Conservation (phyloP, 2,329 filamentous ascomycete genomes). For the Fusarium sp. region DNA sequence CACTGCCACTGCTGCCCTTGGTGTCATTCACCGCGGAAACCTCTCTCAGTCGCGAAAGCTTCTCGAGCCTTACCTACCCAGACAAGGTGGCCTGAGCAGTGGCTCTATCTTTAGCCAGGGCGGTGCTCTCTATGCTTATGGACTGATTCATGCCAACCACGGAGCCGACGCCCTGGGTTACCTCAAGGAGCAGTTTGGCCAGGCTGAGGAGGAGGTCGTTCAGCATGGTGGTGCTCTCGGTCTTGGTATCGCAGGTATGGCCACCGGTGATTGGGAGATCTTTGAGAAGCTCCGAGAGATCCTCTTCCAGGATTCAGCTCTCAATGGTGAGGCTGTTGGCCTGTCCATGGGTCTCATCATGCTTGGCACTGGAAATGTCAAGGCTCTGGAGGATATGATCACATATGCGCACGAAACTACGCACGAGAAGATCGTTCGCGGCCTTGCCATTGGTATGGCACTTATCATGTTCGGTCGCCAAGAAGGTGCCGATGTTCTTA, state of each 20-base stretch:
- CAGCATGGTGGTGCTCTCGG: constrained; percentile 97
- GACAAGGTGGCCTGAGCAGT: constrained; percentile 77
- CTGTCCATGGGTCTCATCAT: constrained; percentile 98
- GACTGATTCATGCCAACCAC: constrained; percentile 97
- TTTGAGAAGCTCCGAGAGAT: constrained; percentile 92
- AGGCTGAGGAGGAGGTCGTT: constrained; percentile 89
- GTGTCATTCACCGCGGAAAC: constrained; percentile 97
- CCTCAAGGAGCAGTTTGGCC: constrained; percentile 79
- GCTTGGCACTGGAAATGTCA: constrained; percentile 96
- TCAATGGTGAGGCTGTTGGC: constrained; percentile 97
- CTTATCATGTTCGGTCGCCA: constrained; percentile 98
- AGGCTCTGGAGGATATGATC: constrained; percentile 95
- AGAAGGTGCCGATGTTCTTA: constrained; percentile 93
- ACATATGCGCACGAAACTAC: constrained; percentile 97
- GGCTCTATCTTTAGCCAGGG: constrained; percentile 97
- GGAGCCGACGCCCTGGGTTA: constrained; percentile 90
- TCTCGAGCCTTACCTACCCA: constrained; percentile 92
- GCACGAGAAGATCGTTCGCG: constrained; percentile 98
- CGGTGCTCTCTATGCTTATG: constrained; percentile 94
- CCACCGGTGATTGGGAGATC: constrained; percentile 88
- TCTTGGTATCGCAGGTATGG: constrained; percentile 97
- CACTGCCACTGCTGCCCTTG: constrained; percentile 93
- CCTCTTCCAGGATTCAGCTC: constrained; percentile 91
- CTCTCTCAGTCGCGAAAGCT: constrained; percentile 93
- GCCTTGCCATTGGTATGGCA: constrained; percentile 95